A percentile compares a stretch with the other conserved stretches of the same genome.
Conservation (phyloP, 352 stramenopile genomes). For the Phytophthora brassicae region DNA sequence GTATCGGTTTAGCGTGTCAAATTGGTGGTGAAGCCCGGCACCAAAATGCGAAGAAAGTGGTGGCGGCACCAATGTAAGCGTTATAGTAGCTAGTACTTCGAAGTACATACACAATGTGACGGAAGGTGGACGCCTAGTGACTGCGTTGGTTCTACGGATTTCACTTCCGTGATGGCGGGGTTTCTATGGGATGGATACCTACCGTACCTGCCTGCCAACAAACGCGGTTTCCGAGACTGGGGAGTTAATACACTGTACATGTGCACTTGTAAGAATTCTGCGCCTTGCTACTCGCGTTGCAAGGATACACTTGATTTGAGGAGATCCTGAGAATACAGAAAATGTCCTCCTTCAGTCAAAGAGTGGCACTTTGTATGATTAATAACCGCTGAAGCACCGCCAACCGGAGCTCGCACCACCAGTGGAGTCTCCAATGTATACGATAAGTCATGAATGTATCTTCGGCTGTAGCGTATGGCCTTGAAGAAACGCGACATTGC, state of each 20-base stretch:
- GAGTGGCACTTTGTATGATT: conserved; percentile 19
- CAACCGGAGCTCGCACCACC: conserved; percentile 5
- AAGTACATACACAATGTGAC: not conserved
- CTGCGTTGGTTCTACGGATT: conserved; percentile 7
- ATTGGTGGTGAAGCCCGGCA: not conserved
- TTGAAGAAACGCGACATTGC: conserved; percentile 25
- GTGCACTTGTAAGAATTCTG: conserved; percentile 18
- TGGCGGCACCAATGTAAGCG: conserved; percentile 5
- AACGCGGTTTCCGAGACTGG: not conserved
- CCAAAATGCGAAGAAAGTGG: conserved; percentile 13
- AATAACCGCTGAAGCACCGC: conserved; percentile 17
- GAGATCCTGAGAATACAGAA: conserved; percentile 20
- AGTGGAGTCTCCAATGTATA: no score
- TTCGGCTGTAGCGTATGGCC: conserved; percentile 9
- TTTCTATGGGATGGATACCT: conserved; percentile 29
- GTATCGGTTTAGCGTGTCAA: not conserved
- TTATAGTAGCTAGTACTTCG: no score
- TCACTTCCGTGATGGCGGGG: conserved; percentile 15
- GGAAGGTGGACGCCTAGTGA: not conserved
- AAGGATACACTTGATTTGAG: conserved; percentile 36
- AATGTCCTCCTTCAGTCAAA: conserved; percentile 30
- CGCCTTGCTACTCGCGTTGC: conserved; percentile 9
- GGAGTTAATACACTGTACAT: not conserved
- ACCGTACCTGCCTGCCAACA: conserved; percentile 4
- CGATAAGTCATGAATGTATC: conserved; percentile 21